These are phyloP conservation scores for Teratosphaeria zuluensis DNA, from an alignment of 2,329 filamentous ascomycete species.

Conservation along the genomic window DNA sequence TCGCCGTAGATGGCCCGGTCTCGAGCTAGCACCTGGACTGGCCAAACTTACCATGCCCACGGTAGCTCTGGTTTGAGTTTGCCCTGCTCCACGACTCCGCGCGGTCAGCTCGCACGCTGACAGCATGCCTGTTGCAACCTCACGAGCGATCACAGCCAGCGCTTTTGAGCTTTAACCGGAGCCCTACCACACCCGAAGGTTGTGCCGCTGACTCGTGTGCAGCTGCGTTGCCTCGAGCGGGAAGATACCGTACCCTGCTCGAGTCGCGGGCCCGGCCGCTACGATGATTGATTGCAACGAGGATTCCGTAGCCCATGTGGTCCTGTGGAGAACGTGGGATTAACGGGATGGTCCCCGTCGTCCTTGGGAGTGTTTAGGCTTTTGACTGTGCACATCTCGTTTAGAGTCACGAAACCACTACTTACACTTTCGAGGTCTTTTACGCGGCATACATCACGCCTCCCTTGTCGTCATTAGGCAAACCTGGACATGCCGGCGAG, in stretches of 20 bases:
- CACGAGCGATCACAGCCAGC: not conserved
- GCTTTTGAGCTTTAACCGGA: not conserved
- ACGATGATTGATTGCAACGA: not conserved
- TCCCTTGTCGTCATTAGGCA: conserved; percentile 7
- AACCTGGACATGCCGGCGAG: conserved; percentile 3
- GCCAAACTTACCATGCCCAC: not conserved
- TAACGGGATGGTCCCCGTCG: not conserved
- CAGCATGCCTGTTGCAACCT: not conserved
- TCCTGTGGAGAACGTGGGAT: not conserved
- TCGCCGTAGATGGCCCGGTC: not conserved
- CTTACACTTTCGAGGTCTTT: not conserved
- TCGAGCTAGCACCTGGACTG: not conserved
- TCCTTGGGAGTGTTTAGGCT: not conserved
- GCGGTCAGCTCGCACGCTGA: not conserved
- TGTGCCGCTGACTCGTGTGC: not conserved
- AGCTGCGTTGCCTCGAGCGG: not conserved
- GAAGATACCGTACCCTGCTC: not conserved
- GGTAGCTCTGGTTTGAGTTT: not conserved
- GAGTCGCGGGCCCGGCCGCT: not conserved
- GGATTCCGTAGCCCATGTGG: not conserved
- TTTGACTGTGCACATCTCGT: not conserved
- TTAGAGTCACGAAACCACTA: not conserved
- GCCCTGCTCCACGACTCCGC: not conserved
- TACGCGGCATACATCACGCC: conserved; percentile 1
- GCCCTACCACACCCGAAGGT: not conserved